Evolutionary conservation across 768 basidiomycete species (phyloP), one percentile per base, ranked within the genome.

Genomic region (Amanita rubescens): DNA sequence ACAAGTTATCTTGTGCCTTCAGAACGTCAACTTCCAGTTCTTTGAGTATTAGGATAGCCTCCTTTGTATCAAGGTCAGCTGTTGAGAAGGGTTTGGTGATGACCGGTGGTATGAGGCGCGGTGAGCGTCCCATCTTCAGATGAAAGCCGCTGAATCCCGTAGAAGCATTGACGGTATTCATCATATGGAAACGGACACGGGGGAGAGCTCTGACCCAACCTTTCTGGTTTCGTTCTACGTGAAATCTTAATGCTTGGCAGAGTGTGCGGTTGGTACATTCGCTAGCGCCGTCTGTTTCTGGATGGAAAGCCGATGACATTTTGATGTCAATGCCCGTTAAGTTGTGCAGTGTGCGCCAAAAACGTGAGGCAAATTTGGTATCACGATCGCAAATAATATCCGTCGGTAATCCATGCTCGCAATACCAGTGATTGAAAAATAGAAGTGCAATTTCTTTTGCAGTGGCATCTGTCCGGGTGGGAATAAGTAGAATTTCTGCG

Each of bases 251-350:
- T 1, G 41, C 19, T 51, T 71, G 64, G 48, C 61, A 60, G 2
- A 68, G 34, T 1, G 62, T 64, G 32, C 61, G 61, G 56, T 71
- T 68, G 0, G 62, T 60, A 0, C 57, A 51, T 59, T 73, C 64
- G 22, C 62, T 67, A 0, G 59, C 22, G 1, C 72, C 69, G 51
- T 73, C 68, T 0, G 65, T 71, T 42, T 74, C 57, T 0, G 70
- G 71, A 20, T 73, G 71, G 34, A 60, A 72, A 0, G 69, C 55
- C 0, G 67, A 63, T 0, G 69, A 72, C 58, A 73, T 61, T 10
- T 62, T 60, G 37, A 17, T 67, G 61, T n/a, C n/a, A n/a, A n/a
- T n/a, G n/a, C n/a, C n/a, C n/a, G n/a, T n/a, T n/a, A n/a, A n/a
- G n/a, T n/a, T 4, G 63, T 56, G 1, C 68, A 64, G 12, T 6